Base-by-base conservation (phyloP, 2,329 filamentous ascomycete genomes). In the Aspergillus fijiensis region DNA sequence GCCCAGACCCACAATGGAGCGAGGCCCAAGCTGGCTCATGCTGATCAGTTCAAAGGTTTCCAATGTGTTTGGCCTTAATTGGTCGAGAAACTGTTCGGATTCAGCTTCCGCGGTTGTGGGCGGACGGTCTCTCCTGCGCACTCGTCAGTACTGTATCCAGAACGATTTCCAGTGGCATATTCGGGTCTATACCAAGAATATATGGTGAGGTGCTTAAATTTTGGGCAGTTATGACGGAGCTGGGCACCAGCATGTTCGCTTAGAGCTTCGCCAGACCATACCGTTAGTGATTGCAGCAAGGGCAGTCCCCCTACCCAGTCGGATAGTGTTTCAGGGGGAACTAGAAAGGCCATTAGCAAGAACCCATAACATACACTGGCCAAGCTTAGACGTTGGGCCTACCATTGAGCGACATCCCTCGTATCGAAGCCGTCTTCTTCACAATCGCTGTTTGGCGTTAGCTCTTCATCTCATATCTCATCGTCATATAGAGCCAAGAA, bases 191-290 rank as follows among this genome's bases (percentile, higher is more conserved):
- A 76, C 81, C 81, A 84, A 48, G 72, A 78, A 62, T 82, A 87
- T 58, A 89, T 85, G 27, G 80, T 84, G 23, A 92, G 73, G 45
- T 84, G 81, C 49, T 80, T 80, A 65, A 92, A 88, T 9, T 82
- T 76, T 2, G 85, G 85, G 65, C 88, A 91, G 65, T 83, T 77
- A 25, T 80, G 70, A 25, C 80, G 77, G 51, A 91, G 83, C 3
- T 84, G 80, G 12, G 76, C 74, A 33, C 83, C 82, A 2, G 82
- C 79, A 58, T 84, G 80, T 54, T 83, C 77, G 47, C 80, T 82
- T 1, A 92, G 78, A 10, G 84, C 81, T 45, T 80, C 81, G 3
- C 87, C 88, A 63, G 88, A 84, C 71, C 81, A 86, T 2, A 91
- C 75, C 16, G 84, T 82, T 35, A 91, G 77, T 1, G 80, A 81